Evolutionary conservation across 164 flowering plant genomes (phyloP).

Genomic region (Vitis cinerea): DNA sequence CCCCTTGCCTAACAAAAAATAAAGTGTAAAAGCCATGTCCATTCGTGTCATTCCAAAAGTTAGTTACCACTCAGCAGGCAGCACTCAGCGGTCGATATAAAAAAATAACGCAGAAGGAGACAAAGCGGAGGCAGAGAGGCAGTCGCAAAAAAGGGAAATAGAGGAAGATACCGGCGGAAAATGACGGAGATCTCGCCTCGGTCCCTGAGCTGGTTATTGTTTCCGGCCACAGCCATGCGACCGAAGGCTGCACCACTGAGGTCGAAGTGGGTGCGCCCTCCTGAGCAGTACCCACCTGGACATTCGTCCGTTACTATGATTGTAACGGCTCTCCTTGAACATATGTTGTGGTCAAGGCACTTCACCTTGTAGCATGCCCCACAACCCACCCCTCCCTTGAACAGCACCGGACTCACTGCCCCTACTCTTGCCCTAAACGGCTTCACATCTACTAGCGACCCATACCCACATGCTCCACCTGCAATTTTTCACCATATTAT

Average conservation of each 20-base stretch:
- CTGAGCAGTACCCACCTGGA: conserved; percentile 76
- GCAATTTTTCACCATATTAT: conserved; percentile 9
- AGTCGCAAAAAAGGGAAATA: neutral
- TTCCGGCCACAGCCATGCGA: conserved; percentile 77
- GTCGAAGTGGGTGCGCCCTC: conserved; percentile 74
- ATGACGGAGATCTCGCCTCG: conserved; percentile 74
- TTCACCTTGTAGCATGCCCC: conserved; percentile 94
- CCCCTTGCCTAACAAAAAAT: no score
- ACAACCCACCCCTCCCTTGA: conserved; percentile 86
- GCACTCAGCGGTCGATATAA: no score
- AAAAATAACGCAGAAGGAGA: neutral
- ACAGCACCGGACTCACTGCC: conserved; percentile 87
- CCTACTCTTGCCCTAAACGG: conserved; percentile 82
- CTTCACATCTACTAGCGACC: conserved; percentile 80
- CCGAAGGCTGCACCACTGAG: conserved; percentile 95
- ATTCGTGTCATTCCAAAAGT: no score
- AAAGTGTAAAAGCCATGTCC: no score
- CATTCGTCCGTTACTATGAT: conserved; percentile 91
- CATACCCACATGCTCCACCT: conserved; percentile 99
- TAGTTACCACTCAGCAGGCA: no score
- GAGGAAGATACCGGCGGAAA: conserved; percentile 56
- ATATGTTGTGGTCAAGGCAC: conserved; percentile 69
- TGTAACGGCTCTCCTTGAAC: conserved; percentile 85
- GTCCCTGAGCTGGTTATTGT: conserved; percentile 56
- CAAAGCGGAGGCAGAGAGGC: neutral